Percentiles rank a stretch among this genome's conserved stretches.
Conservation (phyloP, 176 grass and related monocot species). For the Eragrostis curvula region DNA sequence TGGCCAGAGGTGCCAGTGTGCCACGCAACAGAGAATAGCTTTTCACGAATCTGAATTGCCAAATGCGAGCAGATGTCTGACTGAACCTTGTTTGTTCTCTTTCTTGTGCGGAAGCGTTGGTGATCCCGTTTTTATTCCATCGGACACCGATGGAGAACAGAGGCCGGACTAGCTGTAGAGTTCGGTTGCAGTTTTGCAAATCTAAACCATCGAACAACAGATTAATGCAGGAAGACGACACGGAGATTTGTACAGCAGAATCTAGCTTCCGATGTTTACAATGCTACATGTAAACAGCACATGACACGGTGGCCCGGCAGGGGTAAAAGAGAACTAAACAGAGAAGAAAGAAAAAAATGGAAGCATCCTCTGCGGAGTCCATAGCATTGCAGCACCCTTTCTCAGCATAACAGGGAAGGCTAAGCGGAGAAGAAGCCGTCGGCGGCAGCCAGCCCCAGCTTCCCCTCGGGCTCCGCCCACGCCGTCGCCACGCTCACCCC, state of each 20-base stretch:
- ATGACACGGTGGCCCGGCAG: background rate
- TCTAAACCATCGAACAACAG: background rate
- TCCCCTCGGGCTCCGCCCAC: background rate
- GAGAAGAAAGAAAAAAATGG: background rate
- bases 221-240: background rate
- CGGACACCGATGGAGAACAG: background rate
- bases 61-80: background rate
- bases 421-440: conserved; percentile 36
- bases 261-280: background rate
- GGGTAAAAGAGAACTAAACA: background rate
- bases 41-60: background rate
- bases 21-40: background rate
- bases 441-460: conserved; percentile 17
- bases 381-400: background rate
- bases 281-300: background rate
- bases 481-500: background rate
- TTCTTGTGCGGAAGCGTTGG: background rate
- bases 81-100: background rate
- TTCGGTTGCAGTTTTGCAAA: background rate
- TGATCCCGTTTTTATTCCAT: background rate
- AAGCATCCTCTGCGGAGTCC: background rate
- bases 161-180: no score
- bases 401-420: background rate
- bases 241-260: background rate
- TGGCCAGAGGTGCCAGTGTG: background rate